A percentile compares a stretch with the other conserved stretches of the same genome.
phyloP scores from a whole-genome alignment of 345 rosid species.

The Kernera saxatilis region DNA sequence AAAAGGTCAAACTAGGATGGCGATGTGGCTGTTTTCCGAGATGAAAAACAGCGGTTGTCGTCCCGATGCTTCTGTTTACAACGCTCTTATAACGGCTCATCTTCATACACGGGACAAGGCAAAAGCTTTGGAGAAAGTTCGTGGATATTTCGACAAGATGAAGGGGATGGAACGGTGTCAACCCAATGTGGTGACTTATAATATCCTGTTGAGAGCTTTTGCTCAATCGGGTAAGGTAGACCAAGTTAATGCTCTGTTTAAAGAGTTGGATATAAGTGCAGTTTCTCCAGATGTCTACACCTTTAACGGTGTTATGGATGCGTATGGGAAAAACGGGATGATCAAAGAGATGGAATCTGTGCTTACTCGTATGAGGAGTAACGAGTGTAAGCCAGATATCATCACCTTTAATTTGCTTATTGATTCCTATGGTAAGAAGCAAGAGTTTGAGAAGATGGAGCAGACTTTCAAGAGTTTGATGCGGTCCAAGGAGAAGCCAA shows the following conservation, averaged over 20 bases:
- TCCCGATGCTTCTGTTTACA: slow-evolving; percentile 86
- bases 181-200: slow-evolving; percentile 85
- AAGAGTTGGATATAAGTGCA: slow-evolving; percentile 58
- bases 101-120: slow-evolving; percentile 75
- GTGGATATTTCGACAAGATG: slow-evolving; percentile 78
- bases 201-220: slow-evolving; percentile 80
- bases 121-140: slow-evolving; percentile 73
- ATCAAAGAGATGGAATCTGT: slow-evolving; percentile 82
- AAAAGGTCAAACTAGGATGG: slow-evolving; percentile 87
- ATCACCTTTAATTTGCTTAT: slow-evolving; percentile 78
- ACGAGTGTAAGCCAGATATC: slow-evolving; percentile 70
- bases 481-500: slow-evolving; percentile 76
- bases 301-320: slow-evolving; percentile 92
- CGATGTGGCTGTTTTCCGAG: slow-evolving; percentile 97
- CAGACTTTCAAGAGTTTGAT: slow-evolving; percentile 75
- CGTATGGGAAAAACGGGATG: slow-evolving; percentile 89
- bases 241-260: slow-evolving; percentile 65
- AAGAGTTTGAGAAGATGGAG: slow-evolving; percentile 92
- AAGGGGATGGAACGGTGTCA: slow-evolving; percentile 70
- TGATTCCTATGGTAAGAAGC: slow-evolving; percentile 81
- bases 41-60: slow-evolving; percentile 96
- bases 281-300: slow-evolving; percentile 75
- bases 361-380: slow-evolving; percentile 70
- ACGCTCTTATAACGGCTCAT: slow-evolving; percentile 83
- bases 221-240: slow-evolving; percentile 73